Conservation (phyloP, 2,329 filamentous ascomycete species). For the Pseudogymnoascus sp. region DNA sequence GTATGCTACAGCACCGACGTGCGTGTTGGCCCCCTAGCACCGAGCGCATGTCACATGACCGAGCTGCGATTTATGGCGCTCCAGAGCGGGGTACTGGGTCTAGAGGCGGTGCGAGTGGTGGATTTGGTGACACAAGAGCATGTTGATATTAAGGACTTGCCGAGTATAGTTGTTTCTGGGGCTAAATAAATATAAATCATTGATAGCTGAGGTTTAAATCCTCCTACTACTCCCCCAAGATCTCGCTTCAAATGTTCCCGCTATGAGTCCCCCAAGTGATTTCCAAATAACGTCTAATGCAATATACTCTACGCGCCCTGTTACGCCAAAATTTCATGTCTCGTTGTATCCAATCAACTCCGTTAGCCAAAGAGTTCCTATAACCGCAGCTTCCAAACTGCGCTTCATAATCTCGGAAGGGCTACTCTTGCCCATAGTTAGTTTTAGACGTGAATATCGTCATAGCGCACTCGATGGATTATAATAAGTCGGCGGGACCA, state of each 20-base stretch:
- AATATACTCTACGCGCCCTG: background rate
- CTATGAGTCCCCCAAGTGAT: background rate
- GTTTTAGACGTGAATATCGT: too few species aligned
- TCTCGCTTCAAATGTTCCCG: constrained; percentile 3
- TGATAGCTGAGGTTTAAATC: constrained; percentile 5
- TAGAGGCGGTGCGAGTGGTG: constrained; percentile 65
- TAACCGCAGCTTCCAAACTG: background rate
- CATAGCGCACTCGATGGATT: constrained; percentile 5
- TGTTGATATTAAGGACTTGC: constrained; percentile 67
- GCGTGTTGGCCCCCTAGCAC: constrained; percentile 61
- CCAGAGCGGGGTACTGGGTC: constrained; percentile 50
- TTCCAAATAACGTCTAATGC: constrained; percentile 6
- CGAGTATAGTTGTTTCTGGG: constrained; percentile 49
- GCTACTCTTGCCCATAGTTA: too few species aligned
- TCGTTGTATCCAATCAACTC: background rate
- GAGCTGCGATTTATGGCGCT: constrained; percentile 66
- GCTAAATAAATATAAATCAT: constrained; percentile 7
- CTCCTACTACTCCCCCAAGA: background rate
- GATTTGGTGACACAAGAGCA: constrained; percentile 68
- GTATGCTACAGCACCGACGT: constrained; percentile 70
- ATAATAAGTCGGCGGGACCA: background rate
- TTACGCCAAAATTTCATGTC: background rate
- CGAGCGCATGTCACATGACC: constrained; percentile 64
- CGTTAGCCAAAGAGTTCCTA: background rate
- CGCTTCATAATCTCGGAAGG: background rate